Base-by-base conservation (phyloP, 2,329 filamentous ascomycete genomes). In the Ilyonectria destructans region DNA sequence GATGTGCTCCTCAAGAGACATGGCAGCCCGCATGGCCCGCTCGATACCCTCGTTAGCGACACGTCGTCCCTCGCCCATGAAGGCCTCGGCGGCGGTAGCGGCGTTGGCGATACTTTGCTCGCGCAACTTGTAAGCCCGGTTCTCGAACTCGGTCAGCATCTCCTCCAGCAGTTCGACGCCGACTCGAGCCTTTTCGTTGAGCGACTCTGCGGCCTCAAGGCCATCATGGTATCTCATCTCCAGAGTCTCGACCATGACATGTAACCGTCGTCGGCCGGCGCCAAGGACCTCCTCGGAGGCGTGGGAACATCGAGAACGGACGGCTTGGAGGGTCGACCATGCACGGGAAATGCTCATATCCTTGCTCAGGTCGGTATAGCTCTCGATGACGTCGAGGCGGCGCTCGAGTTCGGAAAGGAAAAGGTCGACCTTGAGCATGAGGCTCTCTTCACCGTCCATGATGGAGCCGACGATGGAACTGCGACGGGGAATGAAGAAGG, bases 201-300 rank as follows among this genome's bases (percentile, higher is more conserved):
- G 83, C 0, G 94, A 95, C 78, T 94, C 95, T 71, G 95, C 94
- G 2, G 93, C 93, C 17, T 89, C 91, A 71, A 99, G 83, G 1
- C 93, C 95, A 74, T 96, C 93, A 70, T 97, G 92, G 81, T 98
- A 99, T 71, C 93, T 89, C 31, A 88, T 88, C 80, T 99, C 96
- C 15, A 99, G 85, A 1, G 95, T 97, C 75, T 98, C 96, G 37
- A 99, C 94, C 84, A 98, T 91, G 66, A 98, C 90, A 71, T 94
- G 93, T 67, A 97, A 90, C 68, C 95, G 89, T 71, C 94, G 90
- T 59, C 93, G 91, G 23, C 96, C 95, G 43, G 93, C 93, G 64
- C 95, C 96, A 73, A 98, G 90, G 54, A 98, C 89, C 78, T 96
- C 96, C 69, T 94, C 96, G 1, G 95, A 97, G 21, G 96, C 95